Evolutionary conservation across 2,329 filamentous ascomycete species (phyloP).

Genomic region (Intubia oerlemansii): DNA sequence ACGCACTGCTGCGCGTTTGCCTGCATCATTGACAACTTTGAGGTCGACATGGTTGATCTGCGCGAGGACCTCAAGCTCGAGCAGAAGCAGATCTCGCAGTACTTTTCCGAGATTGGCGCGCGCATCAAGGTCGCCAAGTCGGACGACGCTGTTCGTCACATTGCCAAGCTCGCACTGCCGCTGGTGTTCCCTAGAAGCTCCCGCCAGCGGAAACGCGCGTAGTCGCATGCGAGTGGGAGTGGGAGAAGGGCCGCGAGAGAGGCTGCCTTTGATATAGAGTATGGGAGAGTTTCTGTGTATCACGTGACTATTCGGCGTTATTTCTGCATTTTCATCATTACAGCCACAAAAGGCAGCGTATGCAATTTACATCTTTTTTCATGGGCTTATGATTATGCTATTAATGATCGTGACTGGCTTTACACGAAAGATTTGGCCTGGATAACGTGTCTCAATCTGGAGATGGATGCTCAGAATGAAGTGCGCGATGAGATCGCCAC

Average conservation of each 20-base stretch:
- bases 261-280: no score
- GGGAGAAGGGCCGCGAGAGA: background rate
- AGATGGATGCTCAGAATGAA: no score
- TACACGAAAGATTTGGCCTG: no score
- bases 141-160: conserved; percentile 28
- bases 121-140: conserved; percentile 38
- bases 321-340: conserved; percentile 1
- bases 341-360: no score
- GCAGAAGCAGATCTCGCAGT: conserved; percentile 46
- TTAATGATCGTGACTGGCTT: no score
- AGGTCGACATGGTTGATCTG: conserved; percentile 48
- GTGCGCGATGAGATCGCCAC: no score
- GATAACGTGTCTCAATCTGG: no score
- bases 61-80: conserved; percentile 53
- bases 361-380: no score
- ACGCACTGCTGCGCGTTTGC: conserved; percentile 54
- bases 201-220: conserved; percentile 7
- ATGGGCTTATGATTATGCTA: no score
- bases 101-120: conserved; percentile 59
- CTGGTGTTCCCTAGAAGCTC: conserved; percentile 55
- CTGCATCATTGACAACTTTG: conserved; percentile 51
- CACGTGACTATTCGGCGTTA: background rate
- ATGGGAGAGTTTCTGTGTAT: background rate
- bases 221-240: no score
- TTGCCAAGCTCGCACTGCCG: conserved; percentile 57